Base-by-base conservation (phyloP, 352 stramenopile genomes). In the Globisporangium mamillatum region DNA sequence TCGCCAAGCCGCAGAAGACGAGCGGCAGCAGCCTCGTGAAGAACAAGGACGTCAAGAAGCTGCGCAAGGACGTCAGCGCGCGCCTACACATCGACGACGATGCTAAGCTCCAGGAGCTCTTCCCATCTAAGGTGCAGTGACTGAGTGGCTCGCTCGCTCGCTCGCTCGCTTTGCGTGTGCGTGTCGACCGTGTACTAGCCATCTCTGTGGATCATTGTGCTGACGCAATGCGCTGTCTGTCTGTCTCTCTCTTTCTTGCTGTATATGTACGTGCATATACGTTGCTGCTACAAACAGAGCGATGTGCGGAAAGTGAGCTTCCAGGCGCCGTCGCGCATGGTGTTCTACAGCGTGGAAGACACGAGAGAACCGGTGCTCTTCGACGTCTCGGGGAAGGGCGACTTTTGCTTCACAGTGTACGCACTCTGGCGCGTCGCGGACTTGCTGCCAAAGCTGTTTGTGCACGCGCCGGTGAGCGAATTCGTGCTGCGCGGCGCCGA, bases 1-100 rank as follows among this genome's bases (percentile, higher is more conserved):
- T 95, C 68, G 78, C 78, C 61, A 95, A 95, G 74, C 64, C 84
- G 60, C 74, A 79, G 44, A 93, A 93, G 78, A 74, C 79, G 63
- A 93, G 83, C 64, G 85, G 86, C 67, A 95, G 84, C 66, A 86
- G 79, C 63, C 75, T 93, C 75, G 79, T 95, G 50, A 92, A 91
- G 77, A 84, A 83, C 68, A 95, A 95, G 71, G 88, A 95, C 68
- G 79, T 79, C 69, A 95, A 94, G 80, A 95, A 94, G 75, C 76
- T 95, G 44, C 85, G 85, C 52, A 80, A 82, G 50, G 84, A 93
- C 54, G 71, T 90, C 14, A 59, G 67, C 1, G 68, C 74, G 32
- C 64, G 72, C n/a, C 79, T 90, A 55, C 58, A 67, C 0, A 77
- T 69, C 53, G 71, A 75, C 1, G 79, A 90, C 38, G 82, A 84